phyloP scores from a whole-genome alignment of 2,329 filamentous ascomycete genomes.

The Parastagonospora avenae region DNA sequence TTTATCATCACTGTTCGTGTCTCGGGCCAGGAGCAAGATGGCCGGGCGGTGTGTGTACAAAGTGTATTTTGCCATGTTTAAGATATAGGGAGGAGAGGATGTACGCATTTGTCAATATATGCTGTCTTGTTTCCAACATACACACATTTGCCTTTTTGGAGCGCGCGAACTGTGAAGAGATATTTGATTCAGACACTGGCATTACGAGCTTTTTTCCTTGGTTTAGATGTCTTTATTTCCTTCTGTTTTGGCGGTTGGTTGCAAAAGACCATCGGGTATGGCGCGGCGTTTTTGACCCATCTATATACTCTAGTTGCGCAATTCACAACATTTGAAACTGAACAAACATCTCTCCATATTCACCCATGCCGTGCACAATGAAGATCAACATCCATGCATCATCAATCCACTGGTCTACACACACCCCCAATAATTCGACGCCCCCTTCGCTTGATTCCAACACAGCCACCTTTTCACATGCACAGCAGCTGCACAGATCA shows the following conservation, averaged over 20 bases:
- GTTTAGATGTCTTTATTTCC: constrained; percentile 7
- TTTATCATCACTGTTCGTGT: constrained; percentile 21
- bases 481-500: too few relatives aligned
- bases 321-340: too few relatives aligned
- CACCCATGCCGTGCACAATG: too few relatives aligned
- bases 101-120: constrained; percentile 26
- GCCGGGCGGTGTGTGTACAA: constrained; percentile 5
- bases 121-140: constrained; percentile 17
- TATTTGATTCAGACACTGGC: background rate
- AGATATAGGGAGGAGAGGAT: constrained; percentile 5
- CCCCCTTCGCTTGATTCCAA: too few relatives aligned
- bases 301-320: too few relatives aligned
- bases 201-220: background rate
- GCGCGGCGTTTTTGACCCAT: too few relatives aligned
- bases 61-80: constrained; percentile 5
- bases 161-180: background rate
- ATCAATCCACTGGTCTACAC: too few relatives aligned
- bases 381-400: too few relatives aligned
- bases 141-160: background rate
- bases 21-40: constrained; percentile 24
- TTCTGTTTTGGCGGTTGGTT: constrained; percentile 6
- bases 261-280: too few relatives aligned
- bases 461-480: too few relatives aligned
- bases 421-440: too few relatives aligned
- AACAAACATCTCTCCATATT: too few relatives aligned